A percentile compares a stretch with the other conserved stretches of the same genome.
These are phyloP conservation scores for Patellifolia procumbens DNA, from an alignment of 179 eudicot species.

Conservation along the genomic window DNA sequence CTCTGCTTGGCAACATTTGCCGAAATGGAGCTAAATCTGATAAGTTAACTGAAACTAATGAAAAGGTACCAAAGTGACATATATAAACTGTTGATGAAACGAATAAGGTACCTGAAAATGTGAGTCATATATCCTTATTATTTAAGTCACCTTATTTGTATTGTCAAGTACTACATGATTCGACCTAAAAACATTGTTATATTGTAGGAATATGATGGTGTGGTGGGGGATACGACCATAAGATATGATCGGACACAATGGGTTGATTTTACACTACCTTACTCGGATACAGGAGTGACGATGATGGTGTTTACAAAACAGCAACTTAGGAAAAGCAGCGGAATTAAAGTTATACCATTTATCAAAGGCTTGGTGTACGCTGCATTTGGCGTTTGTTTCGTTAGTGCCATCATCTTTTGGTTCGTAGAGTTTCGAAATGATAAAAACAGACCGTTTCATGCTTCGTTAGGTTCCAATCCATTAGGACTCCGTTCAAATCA, in stretches of 20 bases:
- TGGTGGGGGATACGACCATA: slow-evolving; percentile 34
- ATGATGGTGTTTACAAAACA: slow-evolving; percentile 33
- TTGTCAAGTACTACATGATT: too few species aligned
- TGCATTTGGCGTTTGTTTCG: slow-evolving; percentile 27
- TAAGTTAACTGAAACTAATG: too few species aligned
- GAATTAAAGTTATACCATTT: slow-evolving; percentile 29
- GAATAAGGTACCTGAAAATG: too few species aligned
- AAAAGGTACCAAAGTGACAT: too few species aligned
- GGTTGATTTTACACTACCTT: slow-evolving; percentile 37
- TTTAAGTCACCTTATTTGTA: too few species aligned
- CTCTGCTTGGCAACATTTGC: too few species aligned
- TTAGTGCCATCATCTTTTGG: slow-evolving; percentile 29
- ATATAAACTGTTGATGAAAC: too few species aligned
- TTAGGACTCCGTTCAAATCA: neutral
- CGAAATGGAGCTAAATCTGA: too few species aligned
- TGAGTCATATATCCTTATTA: too few species aligned
- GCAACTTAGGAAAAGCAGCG: slow-evolving; percentile 2
- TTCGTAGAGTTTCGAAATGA: slow-evolving; percentile 25
- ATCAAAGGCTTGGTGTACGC: slow-evolving; percentile 30
- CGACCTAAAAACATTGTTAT: too few species aligned
- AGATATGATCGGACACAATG: slow-evolving; percentile 24
- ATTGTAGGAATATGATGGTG: slow-evolving; percentile 37
- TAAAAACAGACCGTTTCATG: neutral
- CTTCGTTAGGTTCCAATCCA: neutral
- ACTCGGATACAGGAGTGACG: slow-evolving; percentile 33